Percentiles rank a stretch among this genome's conserved stretches.
phyloP scores from a whole-genome alignment of 225 moss, liverwort and hornwort genomes.

The Asterella californica region DNA sequence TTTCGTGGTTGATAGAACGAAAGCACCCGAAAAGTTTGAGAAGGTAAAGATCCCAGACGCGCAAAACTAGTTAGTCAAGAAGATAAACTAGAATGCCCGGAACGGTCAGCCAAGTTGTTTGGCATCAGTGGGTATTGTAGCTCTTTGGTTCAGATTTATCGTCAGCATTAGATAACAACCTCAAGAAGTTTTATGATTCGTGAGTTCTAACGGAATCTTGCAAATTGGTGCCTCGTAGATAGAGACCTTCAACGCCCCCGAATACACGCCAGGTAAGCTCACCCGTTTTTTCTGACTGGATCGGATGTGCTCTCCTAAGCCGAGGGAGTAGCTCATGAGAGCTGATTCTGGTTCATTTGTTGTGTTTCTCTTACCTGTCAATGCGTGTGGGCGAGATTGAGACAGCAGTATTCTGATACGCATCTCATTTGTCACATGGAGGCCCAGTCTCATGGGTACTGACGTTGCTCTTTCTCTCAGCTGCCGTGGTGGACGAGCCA shows the following conservation, averaged over 20 bases:
- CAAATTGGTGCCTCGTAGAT: neutral
- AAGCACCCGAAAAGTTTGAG: conserved; percentile 49
- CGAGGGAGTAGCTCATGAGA: neutral
- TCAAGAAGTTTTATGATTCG: neutral
- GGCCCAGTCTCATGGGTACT: neutral
- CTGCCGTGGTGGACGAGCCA: conserved; percentile 35
- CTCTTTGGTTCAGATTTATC: neutral
- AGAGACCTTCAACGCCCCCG: neutral
- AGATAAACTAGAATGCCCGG: neutral
- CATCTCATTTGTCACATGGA: neutral
- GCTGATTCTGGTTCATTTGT: neutral
- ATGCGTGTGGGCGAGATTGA: neutral
- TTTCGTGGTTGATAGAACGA: conserved; percentile 57
- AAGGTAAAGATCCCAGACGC: conserved; percentile 24
- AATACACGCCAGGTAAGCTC: conserved; percentile 17
- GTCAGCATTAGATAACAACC: neutral
- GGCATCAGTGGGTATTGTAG: neutral
- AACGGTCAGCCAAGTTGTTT: neutral
- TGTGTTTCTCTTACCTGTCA: neutral
- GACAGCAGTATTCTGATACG: neutral
- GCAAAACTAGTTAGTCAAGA: neutral
- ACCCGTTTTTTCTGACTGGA: neutral
- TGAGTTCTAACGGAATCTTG: neutral
- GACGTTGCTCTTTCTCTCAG: neutral
- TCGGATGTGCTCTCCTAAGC: neutral